Conservation (phyloP, 805 yeast genomes). For the Metschnikowia bowlesiae region DNA sequence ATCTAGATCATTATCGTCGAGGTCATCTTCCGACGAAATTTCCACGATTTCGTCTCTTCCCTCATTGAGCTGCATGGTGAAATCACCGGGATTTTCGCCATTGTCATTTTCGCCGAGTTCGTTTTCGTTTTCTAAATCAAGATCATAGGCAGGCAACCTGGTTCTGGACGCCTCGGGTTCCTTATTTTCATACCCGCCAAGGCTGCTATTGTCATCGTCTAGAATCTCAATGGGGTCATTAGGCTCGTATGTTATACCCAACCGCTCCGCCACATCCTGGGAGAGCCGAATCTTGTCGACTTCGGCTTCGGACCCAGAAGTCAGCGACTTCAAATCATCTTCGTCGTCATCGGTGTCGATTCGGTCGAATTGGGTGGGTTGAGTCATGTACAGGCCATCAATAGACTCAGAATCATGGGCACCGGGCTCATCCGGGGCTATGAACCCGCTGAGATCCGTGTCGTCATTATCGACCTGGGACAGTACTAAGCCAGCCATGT, state of each 20-base stretch:
- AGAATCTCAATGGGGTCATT: slow-evolving; percentile 11
- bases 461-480: slow-evolving; percentile 15
- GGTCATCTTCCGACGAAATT: slow-evolving; percentile 32
- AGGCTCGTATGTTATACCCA: slow-evolving; percentile 24
- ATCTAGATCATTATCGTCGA: slow-evolving; percentile 16
- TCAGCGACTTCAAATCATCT: slow-evolving; percentile 1
- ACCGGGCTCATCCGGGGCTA: slow-evolving; percentile 14
- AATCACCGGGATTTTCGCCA: slow-evolving; percentile 15
- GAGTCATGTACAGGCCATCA: slow-evolving; percentile 14
- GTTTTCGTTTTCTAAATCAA: neutral
- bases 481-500: slow-evolving; percentile 15
- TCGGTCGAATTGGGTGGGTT: slow-evolving; percentile 10
- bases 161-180: too few relatives aligned
- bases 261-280: slow-evolving; percentile 31
- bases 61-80: slow-evolving; percentile 38
- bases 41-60: slow-evolving; percentile 40
- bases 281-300: slow-evolving; percentile 26
- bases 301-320: slow-evolving; percentile 2
- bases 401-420: slow-evolving; percentile 9
- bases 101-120: neutral
- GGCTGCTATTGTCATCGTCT: slow-evolving; percentile 23
- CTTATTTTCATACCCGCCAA: neutral
- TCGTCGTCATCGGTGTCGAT: slow-evolving; percentile 12
- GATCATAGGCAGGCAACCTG: too few relatives aligned
- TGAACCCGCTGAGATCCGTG: slow-evolving; percentile 17